Base-by-base conservation (phyloP, 2,329 filamentous ascomycete genomes). In the Cladophialophora chaetospira region DNA sequence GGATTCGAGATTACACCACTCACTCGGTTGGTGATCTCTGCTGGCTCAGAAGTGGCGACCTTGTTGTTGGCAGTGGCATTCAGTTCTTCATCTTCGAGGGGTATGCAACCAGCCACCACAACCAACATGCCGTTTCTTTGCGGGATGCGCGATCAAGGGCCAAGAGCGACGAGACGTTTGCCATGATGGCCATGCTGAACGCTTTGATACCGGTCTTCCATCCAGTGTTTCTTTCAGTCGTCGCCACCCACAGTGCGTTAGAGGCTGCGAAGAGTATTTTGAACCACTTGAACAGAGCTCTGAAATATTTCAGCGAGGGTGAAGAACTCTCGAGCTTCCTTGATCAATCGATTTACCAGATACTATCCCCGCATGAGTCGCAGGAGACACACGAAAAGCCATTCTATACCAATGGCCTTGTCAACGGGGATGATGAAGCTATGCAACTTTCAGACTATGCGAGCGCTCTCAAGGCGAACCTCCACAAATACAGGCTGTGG, bases 1-100 rank as follows among this genome's bases (percentile, higher is more conserved):
- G 82, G 66, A 92, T 91, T 57, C 82, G 88, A 60, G 87, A 92
- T 57, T 77, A 91, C 33, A 96, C 91, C 10, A 89, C 91, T 25
- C 90, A 96, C 70, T 89, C 91, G 0, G 96, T 97, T 48, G 92
- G 91, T 2, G 92, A 97, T 70, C 95, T 91, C 0, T 90, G 90
- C 13, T 99, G 94, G 94, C 77, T 97, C 10, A 85, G 86, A 25
- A 87, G 89, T 66, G 93, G 92, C 0, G 86, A 92, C 66, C 80
- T 99, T 10, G 87, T 96, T 4, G 86, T 97, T 54, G 92, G 91
- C 1, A 86, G 91, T 5, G 94, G 94, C 0, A 96, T 96, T 68
- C 92, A 97, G 69, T 78, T 99, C 10, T 92, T 96, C 70, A 80
- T 96, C 5, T 87, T 92, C 68, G 88, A 90, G 65, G 58, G 60